phyloP scores from a whole-genome alignment of 331 rosid species.

The Cydonia oblonga region DNA sequence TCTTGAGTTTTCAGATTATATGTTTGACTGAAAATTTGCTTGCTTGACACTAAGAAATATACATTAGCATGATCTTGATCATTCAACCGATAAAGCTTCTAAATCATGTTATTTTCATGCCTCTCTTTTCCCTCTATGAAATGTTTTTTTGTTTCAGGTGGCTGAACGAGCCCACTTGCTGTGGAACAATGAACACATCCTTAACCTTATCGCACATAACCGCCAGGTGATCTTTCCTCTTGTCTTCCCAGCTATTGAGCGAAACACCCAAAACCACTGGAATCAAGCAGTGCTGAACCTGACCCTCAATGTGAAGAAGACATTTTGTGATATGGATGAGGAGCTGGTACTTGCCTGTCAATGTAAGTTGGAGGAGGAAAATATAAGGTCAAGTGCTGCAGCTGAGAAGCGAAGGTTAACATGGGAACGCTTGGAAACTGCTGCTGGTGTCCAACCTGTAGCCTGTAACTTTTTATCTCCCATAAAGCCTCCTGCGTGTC shows the following conservation, averaged over 20 bases:
- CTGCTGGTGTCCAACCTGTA: conserved; percentile 34
- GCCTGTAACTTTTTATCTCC: conserved; percentile 41
- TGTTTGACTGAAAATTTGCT: neutral
- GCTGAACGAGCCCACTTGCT: conserved; percentile 93
- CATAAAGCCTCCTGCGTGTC: conserved; percentile 59
- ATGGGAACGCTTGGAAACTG: conserved; percentile 82
- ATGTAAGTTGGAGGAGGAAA: conserved; percentile 64
- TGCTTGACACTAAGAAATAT: neutral
- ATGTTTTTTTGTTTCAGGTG: conserved; percentile 32
- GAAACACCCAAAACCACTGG: conserved; percentile 77
- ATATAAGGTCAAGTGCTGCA: conserved; percentile 25
- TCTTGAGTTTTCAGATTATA: too few relatives aligned
- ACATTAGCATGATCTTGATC: neutral
- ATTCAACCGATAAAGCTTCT: neutral
- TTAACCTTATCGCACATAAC: conserved; percentile 65
- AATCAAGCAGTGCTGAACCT: conserved; percentile 88
- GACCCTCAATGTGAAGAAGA: conserved; percentile 68
- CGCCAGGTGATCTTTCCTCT: conserved; percentile 75
- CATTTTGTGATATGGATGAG: conserved; percentile 78
- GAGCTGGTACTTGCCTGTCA: conserved; percentile 71
- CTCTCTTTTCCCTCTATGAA: too few relatives aligned
- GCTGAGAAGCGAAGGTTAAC: conserved; percentile 72
- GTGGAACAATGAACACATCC: conserved; percentile 88
- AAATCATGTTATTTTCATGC: too few relatives aligned
- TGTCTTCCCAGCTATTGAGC: conserved; percentile 73